phyloP scores from a whole-genome alignment of 768 basidiomycete species.

The Epithele typhae region DNA sequence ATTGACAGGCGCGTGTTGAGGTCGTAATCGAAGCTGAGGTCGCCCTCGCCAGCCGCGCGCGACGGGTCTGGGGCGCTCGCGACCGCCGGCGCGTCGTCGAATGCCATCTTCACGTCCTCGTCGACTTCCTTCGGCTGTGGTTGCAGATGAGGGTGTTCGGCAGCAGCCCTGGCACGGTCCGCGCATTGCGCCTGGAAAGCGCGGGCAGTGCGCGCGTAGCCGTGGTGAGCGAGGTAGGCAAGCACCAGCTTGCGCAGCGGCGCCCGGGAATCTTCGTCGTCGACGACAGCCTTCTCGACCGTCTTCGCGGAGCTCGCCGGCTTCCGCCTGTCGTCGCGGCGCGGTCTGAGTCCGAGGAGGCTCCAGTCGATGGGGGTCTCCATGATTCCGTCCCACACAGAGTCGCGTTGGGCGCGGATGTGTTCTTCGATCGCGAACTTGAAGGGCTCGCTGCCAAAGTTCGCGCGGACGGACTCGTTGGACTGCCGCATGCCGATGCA shows the following conservation, averaged over 20 bases:
- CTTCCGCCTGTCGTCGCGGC: constrained; percentile 8
- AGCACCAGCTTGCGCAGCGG: constrained; percentile 71
- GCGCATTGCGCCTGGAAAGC: constrained; percentile 56
- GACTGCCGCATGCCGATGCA: constrained; percentile 84
- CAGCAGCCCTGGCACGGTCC: constrained; percentile 7
- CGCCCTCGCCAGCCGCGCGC: constrained; percentile 6
- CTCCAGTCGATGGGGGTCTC: constrained; percentile 48
- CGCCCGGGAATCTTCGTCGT: constrained; percentile 47
- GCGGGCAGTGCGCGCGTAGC: constrained; percentile 68
- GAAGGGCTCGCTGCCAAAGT: constrained; percentile 87
- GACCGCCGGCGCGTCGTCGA: constrained; percentile 12
- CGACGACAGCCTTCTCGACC: constrained; percentile 5
- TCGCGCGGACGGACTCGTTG: constrained; percentile 75
- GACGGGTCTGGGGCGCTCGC: background rate
- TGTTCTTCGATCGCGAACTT: constrained; percentile 87
- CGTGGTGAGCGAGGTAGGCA: constrained; percentile 81
- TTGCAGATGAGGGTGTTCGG: background rate
- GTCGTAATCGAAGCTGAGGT: constrained; percentile 37
- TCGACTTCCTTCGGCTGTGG: constrained; percentile 3
- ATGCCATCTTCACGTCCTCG: constrained; percentile 12
- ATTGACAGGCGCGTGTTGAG: constrained; percentile 69
- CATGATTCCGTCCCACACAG: constrained; percentile 65
- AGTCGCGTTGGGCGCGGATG: constrained; percentile 65
- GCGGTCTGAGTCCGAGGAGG: constrained; percentile 21
- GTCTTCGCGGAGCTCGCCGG: constrained; percentile 2